Percentiles rank a stretch among this genome's conserved stretches.
These are phyloP conservation scores for Elongisporangium senticosum DNA, from an alignment of 352 stramenopile genomes.

Conservation along the genomic window DNA sequence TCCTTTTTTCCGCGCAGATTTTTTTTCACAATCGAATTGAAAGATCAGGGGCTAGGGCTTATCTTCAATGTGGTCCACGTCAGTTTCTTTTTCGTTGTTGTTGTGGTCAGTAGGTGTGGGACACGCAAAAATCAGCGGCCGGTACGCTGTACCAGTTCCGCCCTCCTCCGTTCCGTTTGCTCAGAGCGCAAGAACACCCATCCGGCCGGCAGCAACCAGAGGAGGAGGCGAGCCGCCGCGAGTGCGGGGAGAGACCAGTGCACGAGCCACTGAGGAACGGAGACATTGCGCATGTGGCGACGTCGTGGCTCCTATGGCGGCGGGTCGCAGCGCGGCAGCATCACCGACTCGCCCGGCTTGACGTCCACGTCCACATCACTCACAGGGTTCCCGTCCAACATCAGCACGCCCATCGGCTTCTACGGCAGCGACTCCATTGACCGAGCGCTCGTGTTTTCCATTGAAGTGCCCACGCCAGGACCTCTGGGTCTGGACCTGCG, in stretches of 20 bases:
- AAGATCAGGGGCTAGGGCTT: background rate
- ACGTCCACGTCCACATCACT: slow-evolving; percentile 30
- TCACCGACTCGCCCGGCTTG: slow-evolving; percentile 20
- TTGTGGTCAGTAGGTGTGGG: background rate
- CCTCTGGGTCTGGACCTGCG: slow-evolving; percentile 70
- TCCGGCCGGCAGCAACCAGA: slow-evolving; percentile 5
- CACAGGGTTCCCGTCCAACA: slow-evolving; percentile 28
- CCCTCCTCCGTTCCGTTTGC: background rate
- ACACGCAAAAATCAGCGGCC: background rate
- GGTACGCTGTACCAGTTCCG: background rate
- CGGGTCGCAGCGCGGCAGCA: slow-evolving; percentile 11
- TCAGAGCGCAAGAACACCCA: background rate
- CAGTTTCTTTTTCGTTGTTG: background rate
- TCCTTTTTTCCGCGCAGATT: no score
- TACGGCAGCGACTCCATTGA: slow-evolving; percentile 56
- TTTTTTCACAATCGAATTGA: no score
- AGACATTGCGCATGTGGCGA: slow-evolving; percentile 32
- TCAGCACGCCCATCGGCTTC: slow-evolving; percentile 39
- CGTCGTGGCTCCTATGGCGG: slow-evolving; percentile 42
- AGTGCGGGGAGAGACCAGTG: background rate
- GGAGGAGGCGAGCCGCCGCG: background rate
- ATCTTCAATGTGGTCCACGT: background rate
- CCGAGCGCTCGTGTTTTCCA: slow-evolving; percentile 56
- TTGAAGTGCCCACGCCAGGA: slow-evolving; percentile 65
- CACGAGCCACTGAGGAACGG: background rate